These are phyloP conservation scores for Gracilariopsis chorda DNA, from an alignment of 23 red algal genomes.

Conservation along the genomic window DNA sequence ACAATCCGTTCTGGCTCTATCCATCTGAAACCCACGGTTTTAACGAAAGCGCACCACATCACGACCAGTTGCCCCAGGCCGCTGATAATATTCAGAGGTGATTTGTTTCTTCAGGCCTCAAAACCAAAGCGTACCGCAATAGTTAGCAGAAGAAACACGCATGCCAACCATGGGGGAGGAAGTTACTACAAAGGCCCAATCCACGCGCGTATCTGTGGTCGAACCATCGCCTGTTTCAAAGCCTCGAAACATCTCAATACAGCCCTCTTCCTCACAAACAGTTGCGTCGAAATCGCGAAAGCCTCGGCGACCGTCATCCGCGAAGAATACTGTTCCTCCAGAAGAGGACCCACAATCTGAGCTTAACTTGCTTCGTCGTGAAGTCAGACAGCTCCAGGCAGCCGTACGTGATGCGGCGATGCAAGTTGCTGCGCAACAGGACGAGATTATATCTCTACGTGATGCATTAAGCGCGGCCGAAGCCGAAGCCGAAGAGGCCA, in stretches of 20 bases:
- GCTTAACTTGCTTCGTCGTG: constrained; percentile 57
- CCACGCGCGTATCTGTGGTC: background rate
- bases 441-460: constrained; percentile 27
- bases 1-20: no score
- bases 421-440: constrained; percentile 48
- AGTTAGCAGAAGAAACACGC: no score
- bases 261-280: background rate
- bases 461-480: constrained; percentile 9
- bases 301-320: background rate
- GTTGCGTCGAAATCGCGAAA: background rate
- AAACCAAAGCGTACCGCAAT: no score
- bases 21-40: no score
- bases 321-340: background rate
- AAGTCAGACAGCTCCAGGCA: constrained; percentile 43
- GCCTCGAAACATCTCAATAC: background rate
- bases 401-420: constrained; percentile 33
- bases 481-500: constrained; percentile 8
- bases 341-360: constrained; percentile 49
- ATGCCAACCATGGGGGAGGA: constrained; percentile 4
- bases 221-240: background rate
- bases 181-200: background rate
- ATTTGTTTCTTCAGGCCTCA: no score
- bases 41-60: no score
- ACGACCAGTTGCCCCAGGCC: no score
- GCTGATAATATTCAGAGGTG: no score